These are phyloP conservation scores for Ceratocystis colombiana DNA, from an alignment of 2,329 filamentous ascomycete genomes.

Conservation along the genomic window DNA sequence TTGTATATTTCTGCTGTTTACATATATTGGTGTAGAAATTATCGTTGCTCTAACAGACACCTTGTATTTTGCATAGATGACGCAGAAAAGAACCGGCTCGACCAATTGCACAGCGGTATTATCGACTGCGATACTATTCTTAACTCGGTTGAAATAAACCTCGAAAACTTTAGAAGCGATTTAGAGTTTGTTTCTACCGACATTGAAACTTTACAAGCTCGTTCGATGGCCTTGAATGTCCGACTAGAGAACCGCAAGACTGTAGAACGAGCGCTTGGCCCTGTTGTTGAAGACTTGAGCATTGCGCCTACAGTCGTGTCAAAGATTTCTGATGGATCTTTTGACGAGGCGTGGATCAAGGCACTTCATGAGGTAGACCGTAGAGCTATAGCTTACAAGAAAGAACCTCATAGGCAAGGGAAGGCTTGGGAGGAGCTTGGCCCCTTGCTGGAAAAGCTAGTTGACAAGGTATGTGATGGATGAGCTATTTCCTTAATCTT, in stretches of 20 bases:
- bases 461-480: conserved; percentile 52
- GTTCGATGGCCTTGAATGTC: conserved; percentile 72
- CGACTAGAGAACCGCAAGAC: conserved; percentile 80
- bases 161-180: conserved; percentile 88
- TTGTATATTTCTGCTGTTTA: not conserved
- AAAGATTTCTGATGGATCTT: conserved; percentile 75
- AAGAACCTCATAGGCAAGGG: conserved; percentile 52
- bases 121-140: conserved; percentile 84
- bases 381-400: conserved; percentile 61
- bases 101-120: conserved; percentile 85
- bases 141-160: conserved; percentile 82
- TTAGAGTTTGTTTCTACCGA: conserved; percentile 85
- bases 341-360: conserved; percentile 83
- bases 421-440: conserved; percentile 76
- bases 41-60: not conserved
- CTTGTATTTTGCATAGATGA: conserved; percentile 46
- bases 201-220: conserved; percentile 83
- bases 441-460: conserved; percentile 74
- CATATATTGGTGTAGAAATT: not conserved
- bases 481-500: not conserved
- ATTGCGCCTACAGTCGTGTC: conserved; percentile 74
- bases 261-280: conserved; percentile 77
- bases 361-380: conserved; percentile 75
- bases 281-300: conserved; percentile 83
- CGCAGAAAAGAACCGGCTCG: conserved; percentile 70